Evolutionary conservation across 2,329 filamentous ascomycete species (phyloP).

Genomic region (Dissoconium aciculare): DNA sequence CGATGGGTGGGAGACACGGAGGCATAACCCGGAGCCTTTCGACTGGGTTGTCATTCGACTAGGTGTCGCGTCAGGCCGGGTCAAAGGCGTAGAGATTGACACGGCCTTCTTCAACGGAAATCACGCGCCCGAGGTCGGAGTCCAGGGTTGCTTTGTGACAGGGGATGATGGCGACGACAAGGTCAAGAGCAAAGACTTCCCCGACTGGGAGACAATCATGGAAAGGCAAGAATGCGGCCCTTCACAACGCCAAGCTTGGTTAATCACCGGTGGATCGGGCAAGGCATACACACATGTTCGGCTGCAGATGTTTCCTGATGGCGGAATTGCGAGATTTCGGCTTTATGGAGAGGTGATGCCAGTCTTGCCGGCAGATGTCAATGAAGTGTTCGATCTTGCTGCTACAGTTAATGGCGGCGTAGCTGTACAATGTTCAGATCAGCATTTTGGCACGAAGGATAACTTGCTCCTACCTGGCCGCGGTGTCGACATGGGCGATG

Average conservation of each 20-base stretch:
- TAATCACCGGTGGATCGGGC: slow-evolving; percentile 38
- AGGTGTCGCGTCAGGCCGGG: slow-evolving; percentile 51
- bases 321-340: slow-evolving; percentile 66
- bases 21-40: slow-evolving; percentile 42
- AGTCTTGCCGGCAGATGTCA: slow-evolving; percentile 53
- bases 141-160: slow-evolving; percentile 57
- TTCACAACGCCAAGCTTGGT: slow-evolving; percentile 59
- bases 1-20: slow-evolving; percentile 49
- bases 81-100: slow-evolving; percentile 64
- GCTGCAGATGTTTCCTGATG: slow-evolving; percentile 74
- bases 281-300: slow-evolving; percentile 67
- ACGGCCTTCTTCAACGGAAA: slow-evolving; percentile 73
- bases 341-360: slow-evolving; percentile 63
- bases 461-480: slow-evolving; percentile 66
- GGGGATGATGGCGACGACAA: slow-evolving; percentile 46
- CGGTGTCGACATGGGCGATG: slow-evolving; percentile 74
- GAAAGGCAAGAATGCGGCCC: slow-evolving; percentile 57
- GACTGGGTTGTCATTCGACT: slow-evolving; percentile 47
- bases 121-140: slow-evolving; percentile 63
- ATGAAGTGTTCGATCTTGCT: slow-evolving; percentile 57
- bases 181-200: slow-evolving; percentile 33
- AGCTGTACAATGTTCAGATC: slow-evolving; percentile 60
- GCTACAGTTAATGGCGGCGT: slow-evolving; percentile 67
- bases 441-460: slow-evolving; percentile 71
- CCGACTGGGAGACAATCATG: slow-evolving; percentile 56